phyloP scores from a whole-genome alignment of 1,139 yeast species.

The Zygoascus hellenicus region DNA sequence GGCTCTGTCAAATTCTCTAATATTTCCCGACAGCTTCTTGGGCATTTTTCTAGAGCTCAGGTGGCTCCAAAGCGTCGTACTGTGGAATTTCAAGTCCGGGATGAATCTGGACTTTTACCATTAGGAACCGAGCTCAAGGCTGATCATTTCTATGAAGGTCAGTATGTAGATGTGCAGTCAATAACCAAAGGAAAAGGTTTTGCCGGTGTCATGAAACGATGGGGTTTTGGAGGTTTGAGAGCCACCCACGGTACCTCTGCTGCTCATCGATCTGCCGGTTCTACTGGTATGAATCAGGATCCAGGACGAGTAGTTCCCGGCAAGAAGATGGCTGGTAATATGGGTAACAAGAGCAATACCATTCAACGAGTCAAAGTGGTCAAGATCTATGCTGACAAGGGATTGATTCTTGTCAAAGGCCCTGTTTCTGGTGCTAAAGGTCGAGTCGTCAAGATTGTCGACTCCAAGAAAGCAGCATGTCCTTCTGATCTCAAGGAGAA shows the following conservation, averaged over 20 bases:
- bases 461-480: constrained; percentile 50
- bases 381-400: constrained; percentile 74
- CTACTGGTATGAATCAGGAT: constrained; percentile 89
- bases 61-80: constrained; percentile 78
- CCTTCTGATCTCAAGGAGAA: constrained; percentile 8
- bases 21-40: constrained; percentile 58
- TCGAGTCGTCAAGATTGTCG: constrained; percentile 66
- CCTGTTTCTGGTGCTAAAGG: constrained; percentile 89
- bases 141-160: constrained; percentile 79
- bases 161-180: constrained; percentile 73
- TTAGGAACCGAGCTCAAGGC: constrained; percentile 77
- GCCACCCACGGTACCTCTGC: constrained; percentile 96
- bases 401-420: constrained; percentile 80
- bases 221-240: constrained; percentile 82
- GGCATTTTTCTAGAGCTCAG: constrained; percentile 73
- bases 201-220: constrained; percentile 97
- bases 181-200: constrained; percentile 92
- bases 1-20: constrained; percentile 63
- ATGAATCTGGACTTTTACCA: constrained; percentile 59
- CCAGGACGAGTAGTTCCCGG: constrained; percentile 98
- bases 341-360: constrained; percentile 77
- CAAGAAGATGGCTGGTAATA: constrained; percentile 96
- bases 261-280: constrained; percentile 95
- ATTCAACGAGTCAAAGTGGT: constrained; percentile 71
- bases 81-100: constrained; percentile 73